Evolutionary conservation across 176 grass and related monocot species (phyloP).

Genomic region (Oropetium thomaeum): DNA sequence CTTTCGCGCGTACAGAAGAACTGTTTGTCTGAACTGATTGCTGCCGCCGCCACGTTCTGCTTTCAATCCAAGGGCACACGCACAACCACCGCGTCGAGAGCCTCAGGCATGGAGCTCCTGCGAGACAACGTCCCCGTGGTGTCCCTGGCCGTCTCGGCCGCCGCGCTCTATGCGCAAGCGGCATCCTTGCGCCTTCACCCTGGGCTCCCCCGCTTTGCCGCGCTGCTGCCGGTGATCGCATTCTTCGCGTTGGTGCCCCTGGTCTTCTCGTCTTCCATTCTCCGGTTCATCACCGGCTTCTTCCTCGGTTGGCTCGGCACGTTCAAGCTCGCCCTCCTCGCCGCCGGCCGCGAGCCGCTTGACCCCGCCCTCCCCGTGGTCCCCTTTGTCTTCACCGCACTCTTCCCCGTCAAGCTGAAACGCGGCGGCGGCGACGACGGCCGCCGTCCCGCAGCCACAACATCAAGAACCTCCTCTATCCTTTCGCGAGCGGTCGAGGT

Average conservation of each 20-base stretch:
- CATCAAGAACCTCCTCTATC: background rate
- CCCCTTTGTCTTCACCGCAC: background rate
- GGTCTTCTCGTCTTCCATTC: constrained; percentile 23
- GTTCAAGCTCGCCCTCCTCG: constrained; percentile 54
- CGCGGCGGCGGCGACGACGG: background rate
- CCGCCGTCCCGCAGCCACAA: background rate
- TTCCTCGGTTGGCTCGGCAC: constrained; percentile 52
- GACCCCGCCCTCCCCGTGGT: background rate
- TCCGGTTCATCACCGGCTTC: constrained; percentile 37
- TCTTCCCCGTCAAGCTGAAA: background rate
- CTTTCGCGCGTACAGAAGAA: background rate
- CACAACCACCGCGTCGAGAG: background rate
- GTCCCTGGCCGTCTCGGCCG: background rate
- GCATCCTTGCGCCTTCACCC: background rate
- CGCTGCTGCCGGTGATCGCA: constrained; percentile 28
- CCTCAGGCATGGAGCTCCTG: background rate
- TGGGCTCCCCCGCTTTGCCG: constrained; percentile 14
- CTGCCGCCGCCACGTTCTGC: background rate
- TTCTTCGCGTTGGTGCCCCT: constrained; percentile 37
- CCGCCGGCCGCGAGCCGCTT: constrained; percentile 11
- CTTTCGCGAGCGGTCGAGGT: background rate
- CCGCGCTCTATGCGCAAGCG: constrained; percentile 15
- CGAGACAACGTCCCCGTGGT: background rate
- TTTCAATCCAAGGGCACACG: background rate
- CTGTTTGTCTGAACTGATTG: background rate